Evolutionary conservation across 352 stramenopile species (phyloP), one percentile per base, ranked within the genome.

Genomic region (Phytophthora podocarpi): DNA sequence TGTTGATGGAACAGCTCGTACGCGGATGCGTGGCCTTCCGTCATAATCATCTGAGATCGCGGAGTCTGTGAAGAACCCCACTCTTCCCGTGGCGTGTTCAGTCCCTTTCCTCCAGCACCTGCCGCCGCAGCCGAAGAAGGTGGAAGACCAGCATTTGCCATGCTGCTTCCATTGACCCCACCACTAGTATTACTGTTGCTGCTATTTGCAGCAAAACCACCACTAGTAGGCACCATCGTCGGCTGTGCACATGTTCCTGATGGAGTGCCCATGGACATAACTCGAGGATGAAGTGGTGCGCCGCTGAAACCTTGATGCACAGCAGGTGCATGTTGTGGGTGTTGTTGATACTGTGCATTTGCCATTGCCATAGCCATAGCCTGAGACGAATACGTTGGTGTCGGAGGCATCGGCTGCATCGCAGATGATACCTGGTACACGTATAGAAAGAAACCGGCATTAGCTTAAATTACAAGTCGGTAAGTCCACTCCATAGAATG

Each of bases 1-100:
- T 96, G 87, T 52, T 96, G 85, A 56, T 96, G 87, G 56, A 96
- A 94, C 12, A 96, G 68, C 52, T 96, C 87, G 64, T 93, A 94
- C 7, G 83, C 87, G 6, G 83, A 93, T 23, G 85, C 82, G 28
- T 95, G 87, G 9, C 80, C 84, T 51, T 93, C 87, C 0, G 85
- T 90, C 65, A 93, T 69, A 30, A 91, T 88, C 76, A 94, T 79
- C 45, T 92, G 84, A 45, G 82, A 92, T 12, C 83, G 83, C 42
- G 87, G 87, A 36, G 85, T 94, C 58, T 93, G 82, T 56, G 85
- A 93, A 23, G 85, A 91, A 59, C 87, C 87, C 87, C 87, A 96
- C 39, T 96, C 87, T 80, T 95, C 86, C 45, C 84, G 67, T 62
- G 86, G 82, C 5, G 85, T 94, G 37, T 85, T 80, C 15, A 93